Evolutionary conservation across 202 grass and related monocot species (phyloP).

Genomic region (Brachypodium distachyon): DNA sequence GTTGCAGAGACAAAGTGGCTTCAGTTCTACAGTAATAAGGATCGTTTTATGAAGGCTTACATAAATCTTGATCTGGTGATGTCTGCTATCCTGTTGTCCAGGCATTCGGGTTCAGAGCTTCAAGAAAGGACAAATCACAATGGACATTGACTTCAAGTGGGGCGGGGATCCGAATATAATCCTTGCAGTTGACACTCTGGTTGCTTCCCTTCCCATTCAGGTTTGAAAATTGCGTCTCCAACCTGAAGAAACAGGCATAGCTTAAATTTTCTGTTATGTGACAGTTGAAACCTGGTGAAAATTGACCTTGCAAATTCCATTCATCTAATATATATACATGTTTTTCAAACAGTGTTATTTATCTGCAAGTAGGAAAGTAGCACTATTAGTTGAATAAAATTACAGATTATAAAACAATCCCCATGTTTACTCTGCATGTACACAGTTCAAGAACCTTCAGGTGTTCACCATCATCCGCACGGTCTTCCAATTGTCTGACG

Average conservation of each 20-base stretch:
- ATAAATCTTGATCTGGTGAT: constrained; percentile 8
- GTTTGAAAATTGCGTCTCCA: constrained; percentile 14
- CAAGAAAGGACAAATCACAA: constrained; percentile 82
- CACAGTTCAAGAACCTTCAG: constrained; percentile 83
- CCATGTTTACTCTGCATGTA: not conserved
- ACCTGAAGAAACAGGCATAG: not conserved
- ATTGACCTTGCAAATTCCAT: not conserved
- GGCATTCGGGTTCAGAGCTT: constrained; percentile 85
- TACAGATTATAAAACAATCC: not conserved
- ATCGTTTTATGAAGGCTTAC: not conserved
- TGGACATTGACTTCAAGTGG: constrained; percentile 94
- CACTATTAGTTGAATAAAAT: not conserved
- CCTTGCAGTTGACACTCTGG: constrained; percentile 93
- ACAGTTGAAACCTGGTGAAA: not conserved
- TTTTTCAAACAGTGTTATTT: not conserved
- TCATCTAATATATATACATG: no score
- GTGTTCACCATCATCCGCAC: constrained; percentile 86
- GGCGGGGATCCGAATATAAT: constrained; percentile 91
- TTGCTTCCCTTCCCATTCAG: constrained; percentile 99
- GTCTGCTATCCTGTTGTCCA: constrained; percentile 20
- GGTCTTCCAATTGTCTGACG: constrained; percentile 86
- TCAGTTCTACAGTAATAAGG: not conserved
- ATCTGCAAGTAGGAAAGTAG: not conserved
- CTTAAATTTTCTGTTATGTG: not conserved
- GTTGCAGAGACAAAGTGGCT: constrained; percentile 16